phyloP scores from a whole-genome alignment of 2,329 filamentous ascomycete species.

The Fragosphaeria purpurea region DNA sequence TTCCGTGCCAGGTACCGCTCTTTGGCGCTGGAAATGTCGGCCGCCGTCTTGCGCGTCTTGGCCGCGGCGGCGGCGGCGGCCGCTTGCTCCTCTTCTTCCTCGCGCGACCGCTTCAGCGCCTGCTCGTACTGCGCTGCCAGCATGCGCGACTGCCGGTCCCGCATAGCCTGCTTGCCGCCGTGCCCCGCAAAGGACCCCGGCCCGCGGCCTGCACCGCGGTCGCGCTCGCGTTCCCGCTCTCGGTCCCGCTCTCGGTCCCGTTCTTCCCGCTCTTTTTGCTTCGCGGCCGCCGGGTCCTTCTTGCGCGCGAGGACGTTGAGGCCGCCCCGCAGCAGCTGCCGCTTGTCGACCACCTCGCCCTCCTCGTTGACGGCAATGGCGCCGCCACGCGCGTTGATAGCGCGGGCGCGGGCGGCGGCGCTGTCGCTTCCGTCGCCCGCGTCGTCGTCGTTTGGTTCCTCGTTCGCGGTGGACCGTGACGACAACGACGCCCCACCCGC shows the following conservation, averaged over 20 bases:
- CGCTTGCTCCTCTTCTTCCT: constrained; percentile 57
- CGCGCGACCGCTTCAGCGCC: constrained; percentile 59
- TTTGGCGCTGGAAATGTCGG: constrained; percentile 66
- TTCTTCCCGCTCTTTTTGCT: constrained; percentile 3
- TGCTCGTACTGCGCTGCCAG: constrained; percentile 68
- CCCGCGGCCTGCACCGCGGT: constrained; percentile 15
- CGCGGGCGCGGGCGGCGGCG: constrained; percentile 54
- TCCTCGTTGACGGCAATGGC: constrained; percentile 68
- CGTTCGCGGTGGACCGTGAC: constrained; percentile 22
- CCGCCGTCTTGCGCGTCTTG: constrained; percentile 70
- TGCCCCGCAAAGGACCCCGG: constrained; percentile 35
- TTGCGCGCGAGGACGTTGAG: constrained; percentile 62
- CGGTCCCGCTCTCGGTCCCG: neutral
- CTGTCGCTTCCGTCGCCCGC: constrained; percentile 38
- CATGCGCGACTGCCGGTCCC: constrained; percentile 70
- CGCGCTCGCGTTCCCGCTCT: neutral
- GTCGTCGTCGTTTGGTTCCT: constrained; percentile 37
- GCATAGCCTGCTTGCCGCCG: constrained; percentile 52
- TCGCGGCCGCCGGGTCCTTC: constrained; percentile 31
- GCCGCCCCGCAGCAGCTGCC: constrained; percentile 66
- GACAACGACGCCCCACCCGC: constrained; percentile 23
- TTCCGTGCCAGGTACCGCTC: constrained; percentile 74
- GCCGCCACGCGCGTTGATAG: constrained; percentile 53
- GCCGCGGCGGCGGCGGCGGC: constrained; percentile 52
- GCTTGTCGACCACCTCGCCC: constrained; percentile 72